These are phyloP conservation scores for Nakataea oryzae DNA, from an alignment of 2,329 filamentous ascomycete species.

Conservation along the genomic window DNA sequence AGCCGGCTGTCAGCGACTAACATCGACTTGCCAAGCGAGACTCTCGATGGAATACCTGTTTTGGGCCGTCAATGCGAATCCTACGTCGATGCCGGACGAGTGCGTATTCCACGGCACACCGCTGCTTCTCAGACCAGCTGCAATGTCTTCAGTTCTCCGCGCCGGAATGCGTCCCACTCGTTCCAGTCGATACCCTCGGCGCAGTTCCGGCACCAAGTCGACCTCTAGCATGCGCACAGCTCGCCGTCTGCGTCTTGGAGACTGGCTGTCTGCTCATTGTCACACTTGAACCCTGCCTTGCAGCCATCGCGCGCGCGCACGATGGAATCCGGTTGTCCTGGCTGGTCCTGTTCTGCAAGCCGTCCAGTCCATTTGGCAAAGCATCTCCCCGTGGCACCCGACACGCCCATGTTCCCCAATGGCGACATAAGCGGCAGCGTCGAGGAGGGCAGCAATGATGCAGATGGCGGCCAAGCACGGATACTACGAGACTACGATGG, in stretches of 20 bases:
- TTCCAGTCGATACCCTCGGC: neutral
- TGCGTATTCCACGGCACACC: neutral
- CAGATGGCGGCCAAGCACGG: neutral
- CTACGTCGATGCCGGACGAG: neutral
- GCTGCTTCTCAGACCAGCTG: neutral
- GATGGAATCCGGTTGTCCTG: neutral
- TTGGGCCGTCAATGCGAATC: neutral
- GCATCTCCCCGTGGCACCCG: neutral
- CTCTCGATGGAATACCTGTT: neutral
- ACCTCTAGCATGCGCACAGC: neutral
- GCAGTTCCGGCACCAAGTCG: neutral
- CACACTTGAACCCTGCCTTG: neutral
- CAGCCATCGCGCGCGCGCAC: neutral
- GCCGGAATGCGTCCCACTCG: neutral
- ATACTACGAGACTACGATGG: neutral
- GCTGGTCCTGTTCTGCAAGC: neutral
- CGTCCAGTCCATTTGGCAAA: neutral
- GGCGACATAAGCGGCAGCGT: too few species aligned
- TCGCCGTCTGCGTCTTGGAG: neutral
- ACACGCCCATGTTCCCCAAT: neutral
- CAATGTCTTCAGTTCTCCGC: neutral
- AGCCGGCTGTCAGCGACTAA: neutral
- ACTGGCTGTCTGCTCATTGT: neutral
- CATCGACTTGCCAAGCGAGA: neutral
- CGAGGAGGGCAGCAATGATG: too few species aligned